Evolutionary conservation across 2,329 filamentous ascomycete species (phyloP).

Genomic region (Alternaria consortialis): DNA sequence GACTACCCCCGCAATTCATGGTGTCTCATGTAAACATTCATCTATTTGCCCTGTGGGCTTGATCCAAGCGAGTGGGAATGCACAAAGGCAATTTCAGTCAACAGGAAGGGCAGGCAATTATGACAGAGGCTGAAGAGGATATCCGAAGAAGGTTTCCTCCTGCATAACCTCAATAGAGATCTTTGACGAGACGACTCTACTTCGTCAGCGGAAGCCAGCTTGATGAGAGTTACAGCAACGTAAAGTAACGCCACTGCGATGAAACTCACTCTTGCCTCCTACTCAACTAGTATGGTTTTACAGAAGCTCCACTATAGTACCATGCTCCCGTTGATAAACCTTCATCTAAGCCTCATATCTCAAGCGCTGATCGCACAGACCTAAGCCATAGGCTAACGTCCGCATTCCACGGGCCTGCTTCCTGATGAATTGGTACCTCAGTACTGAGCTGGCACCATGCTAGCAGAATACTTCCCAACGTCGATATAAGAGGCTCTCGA

Average conservation of each 20-base stretch:
- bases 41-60: constrained; percentile 22
- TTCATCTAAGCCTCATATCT: constrained; percentile 46
- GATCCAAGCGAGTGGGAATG: background rate
- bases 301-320: constrained; percentile 35
- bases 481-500: constrained; percentile 43
- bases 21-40: constrained; percentile 43
- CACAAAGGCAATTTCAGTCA: background rate
- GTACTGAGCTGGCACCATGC: constrained; percentile 15
- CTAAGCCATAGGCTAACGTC: constrained; percentile 33
- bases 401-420: constrained; percentile 50
- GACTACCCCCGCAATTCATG: constrained; percentile 29
- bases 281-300: constrained; percentile 32
- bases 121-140: background rate
- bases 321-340: constrained; percentile 32
- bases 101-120: background rate
- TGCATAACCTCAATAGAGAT: background rate
- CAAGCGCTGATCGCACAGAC: constrained; percentile 40
- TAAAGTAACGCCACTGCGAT: constrained; percentile 27
- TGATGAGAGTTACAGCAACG: background rate
- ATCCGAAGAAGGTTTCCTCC: background rate
- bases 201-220: background rate
- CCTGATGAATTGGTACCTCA: constrained; percentile 36
- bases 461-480: constrained; percentile 12
- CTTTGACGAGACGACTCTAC: background rate
- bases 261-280: constrained; percentile 16